These are phyloP conservation scores for Rhynchospora breviuscula DNA, from an alignment of 176 grass and related monocot species.

Conservation along the genomic window DNA sequence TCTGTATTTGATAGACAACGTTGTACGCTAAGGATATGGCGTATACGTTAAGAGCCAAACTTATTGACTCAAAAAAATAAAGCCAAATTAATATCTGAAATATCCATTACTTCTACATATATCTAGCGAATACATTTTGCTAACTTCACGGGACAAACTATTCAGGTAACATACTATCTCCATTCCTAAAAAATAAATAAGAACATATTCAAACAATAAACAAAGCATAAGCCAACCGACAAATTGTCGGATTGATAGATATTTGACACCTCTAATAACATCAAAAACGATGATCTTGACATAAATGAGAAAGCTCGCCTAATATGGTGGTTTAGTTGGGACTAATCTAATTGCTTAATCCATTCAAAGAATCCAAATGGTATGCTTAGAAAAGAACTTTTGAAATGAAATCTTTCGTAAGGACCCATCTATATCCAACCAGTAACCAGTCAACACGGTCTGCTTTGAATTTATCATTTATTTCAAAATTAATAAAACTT, in stretches of 20 bases:
- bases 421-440: background rate
- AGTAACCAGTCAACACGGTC: background rate
- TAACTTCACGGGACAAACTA: too few relatives aligned
- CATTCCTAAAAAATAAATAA: background rate
- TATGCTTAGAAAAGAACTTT: background rate
- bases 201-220: background rate
- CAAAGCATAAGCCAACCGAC: background rate
- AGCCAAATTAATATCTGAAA: too few relatives aligned
- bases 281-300: background rate
- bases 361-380: background rate
- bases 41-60: too few relatives aligned
- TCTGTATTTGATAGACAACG: too few relatives aligned
- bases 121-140: too few relatives aligned
- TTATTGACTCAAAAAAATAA: too few relatives aligned
- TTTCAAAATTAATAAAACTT: background rate
- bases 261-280: background rate
- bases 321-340: background rate
- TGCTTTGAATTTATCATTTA: background rate
- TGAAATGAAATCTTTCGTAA: background rate
- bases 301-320: background rate
- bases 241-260: background rate
- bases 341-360: background rate
- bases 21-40: too few relatives aligned
- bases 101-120: too few relatives aligned
- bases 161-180: too few relatives aligned